Evolutionary conservation across 2,329 filamentous ascomycete genomes (phyloP).

Genomic region (Penicillium digitatum): DNA sequence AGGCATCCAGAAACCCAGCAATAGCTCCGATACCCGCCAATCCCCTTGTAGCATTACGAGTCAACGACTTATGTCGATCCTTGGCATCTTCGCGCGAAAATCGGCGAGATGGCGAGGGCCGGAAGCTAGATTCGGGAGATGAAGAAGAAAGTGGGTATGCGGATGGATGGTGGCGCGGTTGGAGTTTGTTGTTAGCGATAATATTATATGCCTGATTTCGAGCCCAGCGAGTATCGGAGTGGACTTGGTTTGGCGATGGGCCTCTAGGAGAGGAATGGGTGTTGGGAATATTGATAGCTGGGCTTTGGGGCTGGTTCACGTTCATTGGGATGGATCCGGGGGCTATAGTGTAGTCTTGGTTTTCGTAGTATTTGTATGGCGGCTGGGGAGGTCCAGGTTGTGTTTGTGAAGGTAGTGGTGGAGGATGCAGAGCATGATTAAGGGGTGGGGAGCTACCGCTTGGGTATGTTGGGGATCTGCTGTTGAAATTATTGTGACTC

Average conservation of each 20-base stretch:
- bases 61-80: constrained; percentile 28
- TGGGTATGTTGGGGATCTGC: constrained; percentile 7
- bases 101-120: constrained; percentile 14
- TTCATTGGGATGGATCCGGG: constrained; percentile 17
- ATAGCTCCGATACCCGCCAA: constrained; percentile 37
- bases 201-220: constrained; percentile 12
- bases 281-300: constrained; percentile 2
- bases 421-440: constrained; percentile 3
- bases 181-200: constrained; percentile 2
- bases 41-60: constrained; percentile 35
- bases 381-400: not conserved
- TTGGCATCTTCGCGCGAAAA: constrained; percentile 22
- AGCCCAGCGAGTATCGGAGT: constrained; percentile 8
- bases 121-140: constrained; percentile 16
- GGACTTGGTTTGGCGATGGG: constrained; percentile 15
- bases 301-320: constrained; percentile 2
- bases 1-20: constrained; percentile 40
- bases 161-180: constrained; percentile 14
- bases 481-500: constrained; percentile 1
- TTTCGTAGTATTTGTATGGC: constrained; percentile 10
- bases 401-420: not conserved
- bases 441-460: constrained; percentile 11
- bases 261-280: constrained; percentile 11
- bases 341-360: constrained; percentile 6
- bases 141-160: constrained; percentile 20